Evolutionary conservation across 1,284 basidiomycete species (phyloP), one percentile per base, ranked within the genome.

Genomic region (Entoloma clypeatum): DNA sequence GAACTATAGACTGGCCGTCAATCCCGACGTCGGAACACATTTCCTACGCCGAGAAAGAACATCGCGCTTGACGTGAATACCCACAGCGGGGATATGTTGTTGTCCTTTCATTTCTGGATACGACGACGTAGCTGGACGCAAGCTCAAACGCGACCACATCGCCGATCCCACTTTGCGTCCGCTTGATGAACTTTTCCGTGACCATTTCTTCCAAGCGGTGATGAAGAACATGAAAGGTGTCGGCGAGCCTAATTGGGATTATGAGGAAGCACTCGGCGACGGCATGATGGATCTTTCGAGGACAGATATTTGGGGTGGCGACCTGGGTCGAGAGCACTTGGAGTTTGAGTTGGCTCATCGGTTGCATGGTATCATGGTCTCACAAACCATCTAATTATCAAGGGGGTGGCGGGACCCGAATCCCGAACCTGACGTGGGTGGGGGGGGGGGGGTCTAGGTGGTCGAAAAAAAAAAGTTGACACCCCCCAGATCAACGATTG

Each of bases 241-340:
- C 19, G 49, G 40, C 13, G 49, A 50, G 34, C 49, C 51, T 9
- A 45, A 34, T 36, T 52, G 49, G 49, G 48, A 50, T 29, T 44
- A 52, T 19, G 43, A 52, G 25, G 40, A 45, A 28, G 43, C 45
- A 25, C 38, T 52, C 25, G 48, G 46, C 27, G 50, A 25, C 39
- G 48, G 43, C 39, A 34, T 32, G 19, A 14, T 49, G 23, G 46
- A 50, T 43, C 31, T 52, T 19, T 48, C 30, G 24, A 49, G 36
- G 10, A 17, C 30, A 30, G 38, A 49, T 22, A 41, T 51, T 32
- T 51, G 47, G 47, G 44, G 47, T 16, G 38, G 41, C 16, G 24
- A 30, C 32, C 35, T 28, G 23, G 46, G 48, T 36, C 37, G 40
- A 38, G 16, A 23, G 24, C 48, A 44, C 26, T 40, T 50, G 35